Evolutionary conservation across 768 basidiomycete species (phyloP), one percentile per base, ranked within the genome.

Genomic region (Tulasnella sp.): DNA sequence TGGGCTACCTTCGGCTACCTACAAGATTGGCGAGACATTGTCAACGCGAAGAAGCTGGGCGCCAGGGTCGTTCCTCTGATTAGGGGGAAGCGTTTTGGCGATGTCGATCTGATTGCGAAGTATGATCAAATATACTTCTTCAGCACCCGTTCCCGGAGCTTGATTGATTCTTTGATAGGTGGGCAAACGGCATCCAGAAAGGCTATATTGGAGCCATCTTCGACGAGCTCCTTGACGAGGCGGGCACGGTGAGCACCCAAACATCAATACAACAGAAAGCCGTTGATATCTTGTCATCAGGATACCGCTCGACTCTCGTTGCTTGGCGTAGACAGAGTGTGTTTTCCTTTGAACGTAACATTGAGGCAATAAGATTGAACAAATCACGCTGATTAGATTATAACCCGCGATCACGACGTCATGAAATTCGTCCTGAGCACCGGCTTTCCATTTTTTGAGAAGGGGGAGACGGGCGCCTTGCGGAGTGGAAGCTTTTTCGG

Each of bases 401-500:
- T 63, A 32, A 63, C 61, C 24, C 48, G 62, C 2, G 60, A 63
- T 45, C 62, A 51, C 30, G 32, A 52, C 9, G 51, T 61, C 15
- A 29, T 54, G 24, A 60, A 63, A 23, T 42, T 42, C 24, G 32
- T 63, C 9, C 63, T 63, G 19, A 58, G 63, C 59, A 63, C 62
- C 11, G 62, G 60, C 2, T 58, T 63, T 48, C 27, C n/a, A 21
- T 23, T 58, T 41, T 61, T 62, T 43, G 43, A 29, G 11, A 60
- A 62, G 60, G 64, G 64, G 24, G 15, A 24, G 26, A 64, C 32
- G 52, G 67, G 66, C 55, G 64, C 65, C 38, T 63, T 68, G 30
- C 53, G 67, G 4, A 64, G 66, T 1, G 51, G 65, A 23, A 66
- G 60, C 27, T 67, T 71, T 45, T 62, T 70, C 7, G 71, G 70